These are phyloP conservation scores for Aureobasidium subglaciale DNA, from an alignment of 2,329 filamentous ascomycete genomes.

Conservation along the genomic window DNA sequence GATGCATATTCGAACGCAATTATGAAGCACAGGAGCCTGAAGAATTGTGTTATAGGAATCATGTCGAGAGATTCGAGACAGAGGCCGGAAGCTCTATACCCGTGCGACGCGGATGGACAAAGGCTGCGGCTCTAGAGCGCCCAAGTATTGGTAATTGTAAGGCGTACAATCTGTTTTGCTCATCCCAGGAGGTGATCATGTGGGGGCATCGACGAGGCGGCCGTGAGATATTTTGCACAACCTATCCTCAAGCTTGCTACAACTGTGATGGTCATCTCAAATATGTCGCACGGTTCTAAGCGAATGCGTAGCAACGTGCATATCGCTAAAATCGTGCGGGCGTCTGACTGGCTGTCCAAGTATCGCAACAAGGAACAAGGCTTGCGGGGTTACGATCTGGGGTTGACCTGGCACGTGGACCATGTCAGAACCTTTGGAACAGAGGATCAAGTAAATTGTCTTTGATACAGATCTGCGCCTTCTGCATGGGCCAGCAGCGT, in stretches of 20 bases:
- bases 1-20: neutral
- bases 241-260: too few relatives aligned
- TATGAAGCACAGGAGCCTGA: neutral
- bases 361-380: neutral
- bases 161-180: neutral
- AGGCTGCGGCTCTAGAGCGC: neutral
- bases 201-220: neutral
- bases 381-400: neutral
- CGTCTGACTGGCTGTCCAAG: neutral
- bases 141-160: neutral
- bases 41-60: too few relatives aligned
- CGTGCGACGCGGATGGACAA: too few relatives aligned
- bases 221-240: too few relatives aligned
- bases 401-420: neutral
- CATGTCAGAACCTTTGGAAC: neutral
- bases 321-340: neutral
- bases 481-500: neutral
- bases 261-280: neutral
- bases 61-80: too few relatives aligned
- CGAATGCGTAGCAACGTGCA: neutral
- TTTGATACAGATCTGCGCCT: neutral
- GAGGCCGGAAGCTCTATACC: too few relatives aligned
- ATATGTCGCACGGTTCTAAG: neutral
- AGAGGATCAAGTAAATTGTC: neutral
- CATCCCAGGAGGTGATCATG: neutral